Evolutionary conservation across 2,329 filamentous ascomycete species (phyloP).

Genomic region (Neopestalotiopsis clavispora): DNA sequence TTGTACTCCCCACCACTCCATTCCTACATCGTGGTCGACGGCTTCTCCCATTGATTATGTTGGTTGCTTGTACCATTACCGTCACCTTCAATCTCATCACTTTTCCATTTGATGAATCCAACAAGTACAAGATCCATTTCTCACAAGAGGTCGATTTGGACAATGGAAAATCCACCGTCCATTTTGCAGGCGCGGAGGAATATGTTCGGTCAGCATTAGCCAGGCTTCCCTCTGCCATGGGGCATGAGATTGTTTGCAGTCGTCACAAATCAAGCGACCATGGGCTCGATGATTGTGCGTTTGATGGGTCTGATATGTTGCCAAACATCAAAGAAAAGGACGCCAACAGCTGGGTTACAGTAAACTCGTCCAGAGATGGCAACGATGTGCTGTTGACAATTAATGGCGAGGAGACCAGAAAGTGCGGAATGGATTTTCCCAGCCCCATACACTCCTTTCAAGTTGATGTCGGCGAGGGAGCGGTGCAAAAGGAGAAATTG

Average conservation of each 20-base stretch:
- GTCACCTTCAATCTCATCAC: slow-evolving; percentile 84
- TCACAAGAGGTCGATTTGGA: slow-evolving; percentile 68
- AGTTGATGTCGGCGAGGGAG: slow-evolving; percentile 63
- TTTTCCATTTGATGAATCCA: slow-evolving; percentile 84
- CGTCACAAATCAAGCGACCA: slow-evolving; percentile 42
- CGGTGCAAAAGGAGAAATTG: slow-evolving; percentile 66
- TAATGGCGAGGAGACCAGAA: slow-evolving; percentile 75
- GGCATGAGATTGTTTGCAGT: slow-evolving; percentile 61
- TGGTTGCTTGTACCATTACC: slow-evolving; percentile 74
- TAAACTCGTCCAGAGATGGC: slow-evolving; percentile 35
- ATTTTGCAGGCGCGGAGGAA: slow-evolving; percentile 69
- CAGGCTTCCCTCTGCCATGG: slow-evolving; percentile 73
- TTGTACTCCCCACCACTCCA: slow-evolving; percentile 78
- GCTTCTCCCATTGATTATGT: slow-evolving; percentile 80
- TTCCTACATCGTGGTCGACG: slow-evolving; percentile 87
- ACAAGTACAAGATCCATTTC: slow-evolving; percentile 87
- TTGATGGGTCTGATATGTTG: slow-evolving; percentile 62
- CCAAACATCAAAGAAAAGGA: slow-evolving; percentile 64
- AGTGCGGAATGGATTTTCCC: slow-evolving; percentile 77
- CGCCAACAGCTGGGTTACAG: slow-evolving; percentile 19
- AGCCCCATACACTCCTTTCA: slow-evolving; percentile 67
- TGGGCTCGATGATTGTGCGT: slow-evolving; percentile 71
- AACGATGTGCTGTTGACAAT: slow-evolving; percentile 68
- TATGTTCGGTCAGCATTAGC: slow-evolving; percentile 71
- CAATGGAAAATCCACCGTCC: slow-evolving; percentile 64